Conservation (phyloP, 352 stramenopile genomes). For the Phytopythium litorale region DNA sequence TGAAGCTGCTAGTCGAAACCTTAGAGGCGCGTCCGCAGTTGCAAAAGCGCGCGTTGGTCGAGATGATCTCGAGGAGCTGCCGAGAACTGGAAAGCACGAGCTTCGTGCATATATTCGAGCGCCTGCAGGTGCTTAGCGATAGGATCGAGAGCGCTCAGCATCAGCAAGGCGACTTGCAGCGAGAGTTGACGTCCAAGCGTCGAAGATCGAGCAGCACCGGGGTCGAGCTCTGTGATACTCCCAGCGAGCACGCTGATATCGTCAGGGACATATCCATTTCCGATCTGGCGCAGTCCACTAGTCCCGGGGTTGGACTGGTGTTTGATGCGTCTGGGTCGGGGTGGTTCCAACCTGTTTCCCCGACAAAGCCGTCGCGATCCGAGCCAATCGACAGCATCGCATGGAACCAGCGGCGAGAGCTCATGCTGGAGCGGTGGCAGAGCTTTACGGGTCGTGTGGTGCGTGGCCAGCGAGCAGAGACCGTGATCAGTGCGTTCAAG, state of each 20-base stretch:
- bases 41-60: conserved; percentile 32
- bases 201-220: not conserved
- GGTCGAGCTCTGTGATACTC: not conserved
- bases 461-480: not conserved
- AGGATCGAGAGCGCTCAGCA: not conserved
- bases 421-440: not conserved
- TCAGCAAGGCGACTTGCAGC: not conserved
- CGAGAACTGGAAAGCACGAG: conserved; percentile 15
- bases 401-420: not conserved
- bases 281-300: not conserved
- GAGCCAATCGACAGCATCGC: not conserved
- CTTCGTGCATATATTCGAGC: not conserved
- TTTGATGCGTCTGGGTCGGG: not conserved
- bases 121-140: not conserved
- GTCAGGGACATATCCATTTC: conserved; percentile 5
- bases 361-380: not conserved
- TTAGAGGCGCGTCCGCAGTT: conserved; percentile 36
- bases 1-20: conserved; percentile 34
- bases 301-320: not conserved
- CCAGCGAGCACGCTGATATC: not conserved
- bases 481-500: not conserved
- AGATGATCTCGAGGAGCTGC: conserved; percentile 34
- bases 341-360: not conserved
- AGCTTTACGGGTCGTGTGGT: not conserved
- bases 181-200: not conserved